Base-by-base conservation (phyloP, 139 green algal species). In the Pleodorina starrii region DNA sequence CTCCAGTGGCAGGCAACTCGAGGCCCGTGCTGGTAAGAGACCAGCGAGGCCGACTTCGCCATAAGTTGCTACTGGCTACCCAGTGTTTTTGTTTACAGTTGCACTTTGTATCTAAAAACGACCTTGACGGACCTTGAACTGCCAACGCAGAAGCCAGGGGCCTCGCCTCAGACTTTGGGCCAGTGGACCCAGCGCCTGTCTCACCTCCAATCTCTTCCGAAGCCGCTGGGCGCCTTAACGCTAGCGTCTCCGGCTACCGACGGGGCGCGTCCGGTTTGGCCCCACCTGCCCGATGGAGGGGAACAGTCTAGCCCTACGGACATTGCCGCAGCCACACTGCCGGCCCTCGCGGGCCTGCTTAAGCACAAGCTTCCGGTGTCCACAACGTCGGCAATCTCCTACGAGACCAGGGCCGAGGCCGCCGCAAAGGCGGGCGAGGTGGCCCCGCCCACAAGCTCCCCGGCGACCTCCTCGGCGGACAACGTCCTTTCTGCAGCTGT, bases 281-380 rank as follows among this genome's bases (percentile, higher is more conserved):
- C 82, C 0, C 32, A 7, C 0, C 44, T 77, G 6, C 38, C 60
- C 10, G 57, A 71, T 1, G 29, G 60, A 1, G 44, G 25, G 7
- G 23, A 23, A 17, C 63, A 32, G 82, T 36, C 36, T 12, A 38
- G 23, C 0, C 59, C 60, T 9, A 87, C 81, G 11, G 14, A 59
- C 44, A 79, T 88, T 16, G 82, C 82, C 1, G 82, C 66, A 44
- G 63, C 82, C 32, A 88, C 82, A 7, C 44, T 88, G 43, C 82
- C 82, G 32, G 44, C 82, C 44, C 51, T 88, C 7, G 82, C 35
- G 6, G 66, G 71, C 32, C 32, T 88, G 21, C 35, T 88, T 1
- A 88, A 88, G 44, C 63, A 79, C 23, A 59, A 79, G 59, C 60
- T 46, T 7, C 57, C 54, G 0, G 54, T 32, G 35, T 40, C 36